Base-by-base conservation (phyloP, 1,139 yeast species). In the Pichia sp. region DNA sequence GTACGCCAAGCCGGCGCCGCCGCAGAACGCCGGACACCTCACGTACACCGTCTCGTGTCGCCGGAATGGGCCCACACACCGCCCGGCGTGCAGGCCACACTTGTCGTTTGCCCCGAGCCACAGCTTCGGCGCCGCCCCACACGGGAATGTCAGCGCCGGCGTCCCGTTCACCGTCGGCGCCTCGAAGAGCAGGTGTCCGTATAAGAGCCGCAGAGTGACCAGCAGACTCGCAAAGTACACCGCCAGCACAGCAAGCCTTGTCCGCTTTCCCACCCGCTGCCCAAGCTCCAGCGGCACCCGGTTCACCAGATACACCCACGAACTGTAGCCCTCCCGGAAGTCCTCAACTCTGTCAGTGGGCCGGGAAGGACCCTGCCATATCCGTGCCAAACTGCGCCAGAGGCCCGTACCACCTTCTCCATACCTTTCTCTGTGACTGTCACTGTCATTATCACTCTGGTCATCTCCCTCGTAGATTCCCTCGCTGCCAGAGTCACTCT, bases 1-100 rank as follows among this genome's bases (percentile, higher is more conserved):
- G 68, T 84, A 91, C 0, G 90, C 80, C 84, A 88, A 83, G 46
- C 92, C 84, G 38, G 82, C 87, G 48, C 87, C 73, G 61, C 84
- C 89, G 71, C 98, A 92, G 43, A 91, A 74, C 0, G 97, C 96
- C 0, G 97, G 97, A 69, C 98, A 92, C 61, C 91, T 75, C 64
- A 92, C 78, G 10, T 79, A 69, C 24, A 85, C 75, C 46, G 84
- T 85, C 41, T 72, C 66, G 1, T 71, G 67, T 38, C 74, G 69
- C 1, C 81, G 80, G 12, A 62, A 65, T 12, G 34, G 33, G 4
- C 29, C 29, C 10, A 48, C 7, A 70, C 97, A 92, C 7, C 72
- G 62, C 24, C 73, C 70, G 1, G 85, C 96, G 62, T 85, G 74
- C 8, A 86, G 62, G 0, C 97, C 97, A 74, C 98, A 92, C 1